Conservation (phyloP, 116 monocot species). For the Papilionanthe hybrid region DNA sequence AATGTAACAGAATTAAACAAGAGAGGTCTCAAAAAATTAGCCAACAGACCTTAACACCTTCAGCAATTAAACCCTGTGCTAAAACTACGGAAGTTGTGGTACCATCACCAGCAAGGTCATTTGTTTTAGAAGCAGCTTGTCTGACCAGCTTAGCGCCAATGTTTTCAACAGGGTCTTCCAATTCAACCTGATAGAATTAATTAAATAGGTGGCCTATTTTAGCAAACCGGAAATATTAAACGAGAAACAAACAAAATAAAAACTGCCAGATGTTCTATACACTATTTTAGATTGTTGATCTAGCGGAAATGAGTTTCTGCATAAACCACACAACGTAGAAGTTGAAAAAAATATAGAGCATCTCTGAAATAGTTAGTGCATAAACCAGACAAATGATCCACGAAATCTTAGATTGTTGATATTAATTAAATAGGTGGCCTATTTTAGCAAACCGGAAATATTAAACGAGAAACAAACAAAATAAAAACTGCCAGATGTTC, state of each 20-base stretch:
- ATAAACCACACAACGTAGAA: background rate
- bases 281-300: background rate
- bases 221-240: background rate
- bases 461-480: background rate
- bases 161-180: slow-evolving; percentile 74
- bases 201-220: background rate
- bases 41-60: slow-evolving; percentile 58
- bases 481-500: background rate
- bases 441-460: background rate
- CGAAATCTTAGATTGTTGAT: no score
- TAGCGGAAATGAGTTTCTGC: background rate
- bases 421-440: background rate
- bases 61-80: slow-evolving; percentile 66
- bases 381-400: background rate
- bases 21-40: background rate
- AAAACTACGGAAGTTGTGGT: slow-evolving; percentile 73
- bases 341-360: background rate
- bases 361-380: background rate
- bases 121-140: slow-evolving; percentile 74
- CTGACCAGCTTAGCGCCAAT: slow-evolving; percentile 75
- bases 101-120: slow-evolving; percentile 72
- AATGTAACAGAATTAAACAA: background rate
- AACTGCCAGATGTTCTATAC: background rate
- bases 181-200: slow-evolving; percentile 38
- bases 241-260: background rate